Conservation (phyloP, 129 eudicot genomes). For the Saposhnikovia divaricata region DNA sequence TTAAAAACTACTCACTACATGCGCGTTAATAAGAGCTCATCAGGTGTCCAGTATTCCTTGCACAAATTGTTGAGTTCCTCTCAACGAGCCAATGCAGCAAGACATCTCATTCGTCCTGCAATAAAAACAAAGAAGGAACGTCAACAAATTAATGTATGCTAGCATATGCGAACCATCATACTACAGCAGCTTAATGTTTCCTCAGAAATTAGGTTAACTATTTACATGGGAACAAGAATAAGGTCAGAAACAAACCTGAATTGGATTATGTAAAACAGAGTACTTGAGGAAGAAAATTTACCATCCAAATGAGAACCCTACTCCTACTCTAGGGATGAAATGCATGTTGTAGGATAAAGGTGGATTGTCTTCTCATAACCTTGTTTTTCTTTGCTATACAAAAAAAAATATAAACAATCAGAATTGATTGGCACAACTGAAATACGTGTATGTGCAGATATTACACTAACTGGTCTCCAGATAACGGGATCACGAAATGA, state of each 20-base stretch:
- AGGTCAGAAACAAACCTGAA: too few species aligned
- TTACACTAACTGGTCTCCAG: not conserved
- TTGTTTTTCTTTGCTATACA: conserved; percentile 49
- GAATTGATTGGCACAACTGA: not conserved
- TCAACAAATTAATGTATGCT: not conserved
- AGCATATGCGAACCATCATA: not conserved
- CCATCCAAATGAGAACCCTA: too few species aligned
- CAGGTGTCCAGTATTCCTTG: conserved; percentile 93
- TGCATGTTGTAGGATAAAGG: conserved; percentile 85
- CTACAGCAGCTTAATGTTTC: not conserved
- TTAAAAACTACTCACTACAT: too few species aligned
- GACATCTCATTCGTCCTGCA: conserved; percentile 94
- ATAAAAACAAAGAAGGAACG: not conserved
- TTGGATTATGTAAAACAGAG: not conserved
- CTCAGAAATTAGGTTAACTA: too few species aligned
- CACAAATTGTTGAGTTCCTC: conserved; percentile 94
- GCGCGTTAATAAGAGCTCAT: too few species aligned
- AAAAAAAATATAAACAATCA: not conserved
- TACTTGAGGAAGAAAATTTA: not conserved
- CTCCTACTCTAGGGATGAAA: conserved; percentile 97
- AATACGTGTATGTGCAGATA: too few species aligned
- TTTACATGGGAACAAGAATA: too few species aligned
- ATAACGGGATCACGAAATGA: too few species aligned
- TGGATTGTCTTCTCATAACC: conserved; percentile 87
- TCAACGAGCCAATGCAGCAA: conserved; percentile 98